phyloP scores from a whole-genome alignment of 345 rosid genomes.

The Gossypium raimondii region DNA sequence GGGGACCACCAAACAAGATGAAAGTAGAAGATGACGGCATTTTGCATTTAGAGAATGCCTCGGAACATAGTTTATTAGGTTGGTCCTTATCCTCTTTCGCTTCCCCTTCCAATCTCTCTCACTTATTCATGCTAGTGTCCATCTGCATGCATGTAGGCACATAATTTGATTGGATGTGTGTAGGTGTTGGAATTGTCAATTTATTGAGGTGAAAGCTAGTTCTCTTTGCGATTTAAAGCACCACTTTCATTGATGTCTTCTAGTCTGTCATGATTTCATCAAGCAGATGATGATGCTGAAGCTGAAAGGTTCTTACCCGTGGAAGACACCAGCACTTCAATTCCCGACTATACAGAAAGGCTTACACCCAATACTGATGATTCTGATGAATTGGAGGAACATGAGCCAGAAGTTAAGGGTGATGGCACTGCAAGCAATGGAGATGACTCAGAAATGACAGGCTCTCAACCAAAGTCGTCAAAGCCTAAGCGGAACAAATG shows the following conservation, averaged over 20 bases:
- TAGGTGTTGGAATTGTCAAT: not conserved
- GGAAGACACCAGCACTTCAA: constrained; percentile 34
- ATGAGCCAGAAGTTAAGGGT: constrained; percentile 23
- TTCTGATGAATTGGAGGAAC: constrained; percentile 43
- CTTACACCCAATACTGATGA: constrained; percentile 28
- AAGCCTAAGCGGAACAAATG: constrained; percentile 66
- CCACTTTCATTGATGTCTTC: not conserved
- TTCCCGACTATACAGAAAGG: constrained; percentile 30
- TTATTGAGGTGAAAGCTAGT: not conserved
- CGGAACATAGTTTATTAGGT: constrained; percentile 39
- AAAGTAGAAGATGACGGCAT: constrained; percentile 28
- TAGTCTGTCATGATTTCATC: not conserved
- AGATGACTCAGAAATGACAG: constrained; percentile 35
- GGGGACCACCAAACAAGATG: constrained; percentile 28
- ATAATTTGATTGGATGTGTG: not conserved
- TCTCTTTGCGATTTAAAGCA: constrained; percentile 1
- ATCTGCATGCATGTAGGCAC: constrained; percentile 1
- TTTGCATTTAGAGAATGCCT: constrained; percentile 21
- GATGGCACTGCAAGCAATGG: constrained; percentile 33
- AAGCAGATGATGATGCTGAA: constrained; percentile 43
- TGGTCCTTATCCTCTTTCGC: constrained; percentile 20
- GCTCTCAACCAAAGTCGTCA: constrained; percentile 40
- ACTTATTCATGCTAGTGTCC: not conserved
- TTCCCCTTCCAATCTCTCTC: constrained; percentile 15
- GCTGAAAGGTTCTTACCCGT: constrained; percentile 40